Evolutionary conservation across 257 asterid genomes (phyloP), one percentile per base, ranked within the genome.

Genomic region (Fraxinus pennsylvanica): DNA sequence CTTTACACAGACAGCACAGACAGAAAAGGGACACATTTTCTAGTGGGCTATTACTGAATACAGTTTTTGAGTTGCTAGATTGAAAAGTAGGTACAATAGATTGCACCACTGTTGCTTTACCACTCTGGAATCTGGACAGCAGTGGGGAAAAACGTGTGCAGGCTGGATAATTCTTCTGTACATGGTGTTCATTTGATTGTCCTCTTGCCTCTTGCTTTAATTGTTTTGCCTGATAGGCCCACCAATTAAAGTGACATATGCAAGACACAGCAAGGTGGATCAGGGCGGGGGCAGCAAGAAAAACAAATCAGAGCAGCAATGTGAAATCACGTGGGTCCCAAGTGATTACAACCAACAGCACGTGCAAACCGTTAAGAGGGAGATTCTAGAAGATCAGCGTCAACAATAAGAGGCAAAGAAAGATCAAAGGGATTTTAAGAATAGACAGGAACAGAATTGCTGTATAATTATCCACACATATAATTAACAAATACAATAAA

Each of bases 81-180:
- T 9, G 32, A 12, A 6, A 22, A 59, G 39, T 30, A 9, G 25
- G n/a, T 38, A 39, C 25, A n/a, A 1, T 41, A 76, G 72, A 76
- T 19, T 71, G 70, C 67, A 73, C 79, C 30, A 45, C 68, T 29
- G 10, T 30, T 54, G 82, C 61, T 17, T 32, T 66, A 71, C 82
- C 80, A 75, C 59, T 47, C 81, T 7, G 80, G 68, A 52, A 77
- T 63, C n/a, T 78, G 82, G 22, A 43, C 38, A 70, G 43, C 79
- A 38, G 74, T 71, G 4, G 79, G 80, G 43, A 78, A 75, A 77
- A 72, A 72, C 22, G 79, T 82, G 2, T 85, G 74, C 77, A 84
- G 50, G 78, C 80, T 74, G 35, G 83, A 80, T 75, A 80, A 47
- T n/a, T 82, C 88, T 71, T 86, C 84, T 43, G 3, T 80, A 71